Conservation (phyloP, 2,329 filamentous ascomycete species). For the Sodiomyces alkalinus region DNA sequence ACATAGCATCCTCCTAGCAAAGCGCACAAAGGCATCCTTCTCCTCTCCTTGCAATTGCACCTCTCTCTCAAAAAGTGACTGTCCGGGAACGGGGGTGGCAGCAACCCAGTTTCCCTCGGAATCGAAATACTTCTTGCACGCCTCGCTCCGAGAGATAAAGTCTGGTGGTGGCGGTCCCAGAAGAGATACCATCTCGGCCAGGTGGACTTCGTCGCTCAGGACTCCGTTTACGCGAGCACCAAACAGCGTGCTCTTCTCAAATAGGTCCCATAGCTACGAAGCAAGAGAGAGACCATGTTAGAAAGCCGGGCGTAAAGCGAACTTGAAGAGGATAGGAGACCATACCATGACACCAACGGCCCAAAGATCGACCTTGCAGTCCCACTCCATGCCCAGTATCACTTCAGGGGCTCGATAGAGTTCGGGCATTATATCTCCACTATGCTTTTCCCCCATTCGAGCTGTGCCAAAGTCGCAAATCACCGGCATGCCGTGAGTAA, state of each 20-base stretch:
- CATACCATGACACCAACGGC: constrained; percentile 16
- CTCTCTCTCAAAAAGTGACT: constrained; percentile 1
- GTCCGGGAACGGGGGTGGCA: too few relatives aligned
- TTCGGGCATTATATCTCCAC: constrained; percentile 16
- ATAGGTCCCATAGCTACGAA: constrained; percentile 15
- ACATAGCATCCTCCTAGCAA: constrained; percentile 11
- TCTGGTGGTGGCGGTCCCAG: constrained; percentile 19
- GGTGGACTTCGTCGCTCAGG: constrained; percentile 13
- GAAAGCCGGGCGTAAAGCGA: too few relatives aligned
- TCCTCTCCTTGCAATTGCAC: constrained; percentile 6
- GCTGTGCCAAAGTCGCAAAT: too few relatives aligned
- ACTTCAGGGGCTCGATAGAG: constrained; percentile 19
- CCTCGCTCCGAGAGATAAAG: constrained; percentile 16
- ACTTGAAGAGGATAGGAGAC: neutral
- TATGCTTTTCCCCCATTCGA: constrained; percentile 12
- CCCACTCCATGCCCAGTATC: constrained; percentile 18
- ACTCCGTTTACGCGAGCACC: constrained; percentile 7
- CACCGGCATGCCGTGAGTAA: too few relatives aligned
- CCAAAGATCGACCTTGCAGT: constrained; percentile 19
- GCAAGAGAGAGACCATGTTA: neutral
- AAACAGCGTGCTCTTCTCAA: constrained; percentile 16
- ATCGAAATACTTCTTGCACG: constrained; percentile 10
- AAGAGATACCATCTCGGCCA: constrained; percentile 20
- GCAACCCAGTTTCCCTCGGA: constrained; percentile 6
- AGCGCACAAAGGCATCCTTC: constrained; percentile 9